These are phyloP conservation scores for Pseudonitzschia multiseries DNA, from an alignment of 108 stramenopile species.

Conservation along the genomic window DNA sequence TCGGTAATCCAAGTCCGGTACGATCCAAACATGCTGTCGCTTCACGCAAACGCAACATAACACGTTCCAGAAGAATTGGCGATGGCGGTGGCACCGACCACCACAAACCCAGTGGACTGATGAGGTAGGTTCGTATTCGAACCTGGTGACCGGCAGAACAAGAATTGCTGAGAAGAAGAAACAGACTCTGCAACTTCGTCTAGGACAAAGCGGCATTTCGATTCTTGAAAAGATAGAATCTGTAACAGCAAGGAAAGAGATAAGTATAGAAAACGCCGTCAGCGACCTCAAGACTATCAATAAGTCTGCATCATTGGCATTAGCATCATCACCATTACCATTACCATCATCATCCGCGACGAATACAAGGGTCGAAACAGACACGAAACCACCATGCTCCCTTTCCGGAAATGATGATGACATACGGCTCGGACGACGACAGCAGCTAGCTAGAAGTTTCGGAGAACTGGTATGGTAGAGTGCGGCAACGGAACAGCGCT, in stretches of 20 bases:
- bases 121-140: background rate
- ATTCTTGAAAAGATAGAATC: background rate
- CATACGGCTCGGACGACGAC: slow-evolving; percentile 16
- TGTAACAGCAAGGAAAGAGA: background rate
- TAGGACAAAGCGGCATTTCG: background rate
- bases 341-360: too few species aligned
- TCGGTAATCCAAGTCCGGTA: background rate
- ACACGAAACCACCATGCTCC: background rate
- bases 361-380: background rate
- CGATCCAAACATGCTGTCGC: background rate
- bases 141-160: background rate
- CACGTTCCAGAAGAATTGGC: background rate
- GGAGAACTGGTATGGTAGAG: too few species aligned
- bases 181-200: background rate
- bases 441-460: background rate
- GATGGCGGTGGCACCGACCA: background rate
- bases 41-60: background rate
- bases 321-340: too few species aligned
- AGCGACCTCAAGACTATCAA: background rate
- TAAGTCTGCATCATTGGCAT: too few species aligned
- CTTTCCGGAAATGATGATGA: slow-evolving; percentile 20
- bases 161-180: background rate
- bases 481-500: too few species aligned
- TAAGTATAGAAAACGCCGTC: background rate
- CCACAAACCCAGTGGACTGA: background rate